Conservation (phyloP, 108 stramenopile species). For the Cylindrotheca closterium region DNA sequence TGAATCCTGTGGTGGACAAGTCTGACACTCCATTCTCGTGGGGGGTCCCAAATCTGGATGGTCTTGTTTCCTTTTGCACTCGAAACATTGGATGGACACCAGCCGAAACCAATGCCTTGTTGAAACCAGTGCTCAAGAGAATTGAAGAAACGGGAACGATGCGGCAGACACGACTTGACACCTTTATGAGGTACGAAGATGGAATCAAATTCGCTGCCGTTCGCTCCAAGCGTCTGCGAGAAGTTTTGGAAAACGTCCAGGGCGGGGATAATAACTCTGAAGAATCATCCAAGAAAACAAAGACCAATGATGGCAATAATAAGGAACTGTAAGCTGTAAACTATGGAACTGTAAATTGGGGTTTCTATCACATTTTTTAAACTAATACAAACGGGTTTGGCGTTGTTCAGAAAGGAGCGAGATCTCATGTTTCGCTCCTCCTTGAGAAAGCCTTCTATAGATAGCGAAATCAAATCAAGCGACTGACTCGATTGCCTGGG, state of each 20-base stretch:
- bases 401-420: too few relatives aligned
- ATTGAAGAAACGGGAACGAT: slow-evolving; percentile 33
- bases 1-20: slow-evolving; percentile 83
- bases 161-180: slow-evolving; percentile 88
- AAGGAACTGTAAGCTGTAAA: too few relatives aligned
- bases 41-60: slow-evolving; percentile 79
- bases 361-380: too few relatives aligned
- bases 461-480: too few relatives aligned
- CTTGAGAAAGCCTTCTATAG: too few relatives aligned
- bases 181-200: slow-evolving; percentile 93
- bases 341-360: too few relatives aligned
- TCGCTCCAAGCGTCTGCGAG: slow-evolving; percentile 55
- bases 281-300: slow-evolving; percentile 7
- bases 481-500: too few relatives aligned
- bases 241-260: slow-evolving; percentile 29
- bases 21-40: slow-evolving; percentile 73
- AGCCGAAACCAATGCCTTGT: slow-evolving; percentile 65
- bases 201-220: slow-evolving; percentile 86
- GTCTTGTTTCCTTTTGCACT: slow-evolving; percentile 65
- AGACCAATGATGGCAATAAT: too few relatives aligned
- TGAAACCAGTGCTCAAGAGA: slow-evolving; percentile 76
- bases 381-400: too few relatives aligned
- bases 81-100: slow-evolving; percentile 79
- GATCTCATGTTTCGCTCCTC: too few relatives aligned
- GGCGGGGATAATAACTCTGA: background rate